Base-by-base conservation (phyloP, 2,329 filamentous ascomycete species). In the Fusarium robinianum region DNA sequence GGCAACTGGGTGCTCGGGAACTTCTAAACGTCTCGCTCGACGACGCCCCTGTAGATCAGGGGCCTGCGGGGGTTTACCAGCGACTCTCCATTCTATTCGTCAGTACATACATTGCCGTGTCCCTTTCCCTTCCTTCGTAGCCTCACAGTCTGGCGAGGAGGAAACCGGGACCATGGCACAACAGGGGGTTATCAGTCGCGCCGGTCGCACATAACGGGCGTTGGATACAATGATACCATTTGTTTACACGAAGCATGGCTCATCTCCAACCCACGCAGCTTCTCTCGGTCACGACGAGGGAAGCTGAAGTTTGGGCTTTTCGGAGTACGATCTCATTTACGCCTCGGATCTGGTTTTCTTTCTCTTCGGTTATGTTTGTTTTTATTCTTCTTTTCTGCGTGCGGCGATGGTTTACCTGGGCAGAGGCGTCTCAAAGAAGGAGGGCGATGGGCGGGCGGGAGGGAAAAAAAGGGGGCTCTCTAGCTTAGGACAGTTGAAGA, bases 221-320 rank as follows among this genome's bases (percentile, higher is more conserved):
- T 61, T 61, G 58, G 57, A 61, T 61, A 60, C 39, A 57, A 22
- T 51, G 52, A 60, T 60, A 61, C 57, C 57, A 60, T 39, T 55
- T 57, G 52, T 41, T 47, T 22, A 43, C 40, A 21, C 11, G 31
- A 39, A 32, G 15, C 30, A 27, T 9, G 19, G 25, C 7, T 23
- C 14, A n/a, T n/a, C n/a, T n/a, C n/a, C n/a, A n/a, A n/a, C 18
- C 18, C 11, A 14, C 21, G 25, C 15, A 8, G 21, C 23, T n/a
- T 15, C 16, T 41, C 6, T 19, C 29, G 26, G 10, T 8, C 18
- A 21, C 17, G 26, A n/a, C n/a, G n/a, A n/a, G n/a, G n/a, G n/a
- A n/a, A n/a, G n/a, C n/a, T n/a, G n/a, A n/a, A n/a, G n/a, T n/a
- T n/a, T n/a, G n/a, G n/a, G n/a, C n/a, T n/a, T n/a, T n/a, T n/a